These are phyloP conservation scores for Neurospora sp. DNA, from an alignment of 2,329 filamentous ascomycete species.

Conservation along the genomic window DNA sequence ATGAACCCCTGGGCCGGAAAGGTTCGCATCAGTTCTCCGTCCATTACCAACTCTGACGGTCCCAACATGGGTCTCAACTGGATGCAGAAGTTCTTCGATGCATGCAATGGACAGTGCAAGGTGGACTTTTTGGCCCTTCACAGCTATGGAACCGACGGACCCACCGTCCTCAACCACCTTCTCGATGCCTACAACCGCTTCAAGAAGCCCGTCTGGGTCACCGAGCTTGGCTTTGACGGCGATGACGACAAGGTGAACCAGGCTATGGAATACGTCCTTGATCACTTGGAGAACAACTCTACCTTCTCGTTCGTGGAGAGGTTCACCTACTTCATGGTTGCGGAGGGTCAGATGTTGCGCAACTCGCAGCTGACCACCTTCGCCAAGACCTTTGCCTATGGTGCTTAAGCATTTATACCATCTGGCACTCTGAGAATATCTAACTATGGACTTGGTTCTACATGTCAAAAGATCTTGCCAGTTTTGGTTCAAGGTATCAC, in stretches of 20 bases:
- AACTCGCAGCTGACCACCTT: slow-evolving; percentile 29
- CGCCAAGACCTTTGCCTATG: slow-evolving; percentile 40
- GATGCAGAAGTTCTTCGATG: slow-evolving; percentile 40
- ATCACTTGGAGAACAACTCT: slow-evolving; percentile 36
- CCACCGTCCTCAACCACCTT: slow-evolving; percentile 46
- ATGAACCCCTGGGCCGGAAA: slow-evolving; percentile 46
- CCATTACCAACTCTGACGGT: slow-evolving; percentile 50
- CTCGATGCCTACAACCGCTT: slow-evolving; percentile 35
- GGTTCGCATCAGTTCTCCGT: slow-evolving; percentile 46
- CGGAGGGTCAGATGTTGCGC: slow-evolving; percentile 31
- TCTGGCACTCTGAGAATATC: background rate
- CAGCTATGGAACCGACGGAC: slow-evolving; percentile 47
- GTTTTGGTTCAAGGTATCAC: background rate
- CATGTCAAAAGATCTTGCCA: background rate
- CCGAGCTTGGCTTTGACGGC: slow-evolving; percentile 51
- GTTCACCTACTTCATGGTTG: slow-evolving; percentile 50
- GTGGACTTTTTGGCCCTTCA: slow-evolving; percentile 54
- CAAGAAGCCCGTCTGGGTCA: slow-evolving; percentile 49
- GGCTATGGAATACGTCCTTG: slow-evolving; percentile 42
- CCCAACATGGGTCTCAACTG: slow-evolving; percentile 44
- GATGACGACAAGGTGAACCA: slow-evolving; percentile 28
- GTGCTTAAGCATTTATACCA: slow-evolving; percentile 16
- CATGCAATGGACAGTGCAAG: slow-evolving; percentile 41
- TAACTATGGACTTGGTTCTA: background rate
- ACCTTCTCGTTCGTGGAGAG: slow-evolving; percentile 39